Conservation (phyloP, 2,329 filamentous ascomycete species). For the Zasmidium angulare region DNA sequence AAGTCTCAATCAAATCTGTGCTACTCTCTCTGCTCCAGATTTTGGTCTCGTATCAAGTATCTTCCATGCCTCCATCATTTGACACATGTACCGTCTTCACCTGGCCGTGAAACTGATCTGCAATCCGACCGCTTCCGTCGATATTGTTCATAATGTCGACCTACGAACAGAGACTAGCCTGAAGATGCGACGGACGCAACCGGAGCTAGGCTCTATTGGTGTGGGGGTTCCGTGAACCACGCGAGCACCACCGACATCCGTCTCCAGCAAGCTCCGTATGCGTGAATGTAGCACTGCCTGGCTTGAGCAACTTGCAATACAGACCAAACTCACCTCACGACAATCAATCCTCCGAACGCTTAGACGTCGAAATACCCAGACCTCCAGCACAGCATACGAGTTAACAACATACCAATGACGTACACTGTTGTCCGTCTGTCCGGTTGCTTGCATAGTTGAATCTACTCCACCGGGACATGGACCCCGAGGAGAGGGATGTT, state of each 20-base stretch:
- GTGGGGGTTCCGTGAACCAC: background rate
- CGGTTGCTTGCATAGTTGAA: background rate
- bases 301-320: background rate
- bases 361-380: too few relatives aligned
- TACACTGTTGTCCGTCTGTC: background rate
- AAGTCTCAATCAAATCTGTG: too few relatives aligned
- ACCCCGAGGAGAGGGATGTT: conserved; percentile 14
- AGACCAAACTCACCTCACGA: background rate
- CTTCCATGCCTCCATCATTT: too few relatives aligned
- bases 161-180: too few relatives aligned
- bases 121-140: too few relatives aligned
- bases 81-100: too few relatives aligned
- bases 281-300: background rate
- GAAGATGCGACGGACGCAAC: too few relatives aligned
- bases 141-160: too few relatives aligned
- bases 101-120: too few relatives aligned
- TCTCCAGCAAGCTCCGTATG: background rate
- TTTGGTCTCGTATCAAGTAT: too few relatives aligned
- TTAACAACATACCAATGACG: conserved; percentile 4
- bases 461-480: conserved; percentile 11
- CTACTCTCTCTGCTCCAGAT: too few relatives aligned
- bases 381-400: background rate
- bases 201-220: too few relatives aligned
- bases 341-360: background rate
- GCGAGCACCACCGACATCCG: background rate